A percentile compares a stretch with the other conserved stretches of the same genome.
phyloP scores from a whole-genome alignment of 176 grass and related monocot species.

The Bonia amplexicaulis region DNA sequence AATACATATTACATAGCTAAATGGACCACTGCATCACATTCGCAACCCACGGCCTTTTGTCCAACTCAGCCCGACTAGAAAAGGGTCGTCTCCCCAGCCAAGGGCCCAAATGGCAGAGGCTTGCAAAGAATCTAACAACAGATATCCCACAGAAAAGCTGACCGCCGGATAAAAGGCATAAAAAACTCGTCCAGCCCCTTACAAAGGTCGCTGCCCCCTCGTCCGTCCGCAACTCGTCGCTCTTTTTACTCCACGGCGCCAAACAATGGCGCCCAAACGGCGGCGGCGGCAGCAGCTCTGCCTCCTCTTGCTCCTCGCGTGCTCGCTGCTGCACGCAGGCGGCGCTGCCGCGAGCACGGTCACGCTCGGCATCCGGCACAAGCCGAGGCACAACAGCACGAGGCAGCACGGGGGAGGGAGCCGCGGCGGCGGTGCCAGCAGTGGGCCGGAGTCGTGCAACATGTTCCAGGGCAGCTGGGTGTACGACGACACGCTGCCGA shows the following conservation, averaged over 20 bases:
- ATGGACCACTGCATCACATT: too few relatives aligned
- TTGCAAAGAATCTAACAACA: conserved; percentile 21
- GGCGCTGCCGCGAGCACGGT: not conserved
- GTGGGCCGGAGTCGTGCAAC: conserved; percentile 55
- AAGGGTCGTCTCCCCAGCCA: not conserved
- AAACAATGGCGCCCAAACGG: conserved; percentile 28
- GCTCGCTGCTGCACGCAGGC: conserved; percentile 12
- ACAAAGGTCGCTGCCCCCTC: not conserved
- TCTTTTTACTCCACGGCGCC: conserved; percentile 12
- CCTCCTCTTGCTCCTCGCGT: conserved; percentile 16
- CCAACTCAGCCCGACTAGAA: too few relatives aligned
- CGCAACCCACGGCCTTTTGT: too few relatives aligned
- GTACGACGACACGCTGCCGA: conserved; percentile 49
- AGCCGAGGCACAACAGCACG: conserved; percentile 29
- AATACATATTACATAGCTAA: too few relatives aligned
- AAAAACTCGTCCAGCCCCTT: not conserved
- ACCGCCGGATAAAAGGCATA: not conserved
- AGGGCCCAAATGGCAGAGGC: not conserved
- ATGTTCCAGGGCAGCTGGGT: conserved; percentile 89
- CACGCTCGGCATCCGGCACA: conserved; percentile 37
- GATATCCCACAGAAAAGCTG: conserved; percentile 32
- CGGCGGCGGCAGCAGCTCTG: not conserved
- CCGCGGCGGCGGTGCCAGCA: not conserved
- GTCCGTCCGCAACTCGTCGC: not conserved
- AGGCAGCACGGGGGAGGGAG: conserved; percentile 12